These are phyloP conservation scores for Boeremia lycopersici DNA, from an alignment of 2,329 filamentous ascomycete genomes.

Conservation along the genomic window DNA sequence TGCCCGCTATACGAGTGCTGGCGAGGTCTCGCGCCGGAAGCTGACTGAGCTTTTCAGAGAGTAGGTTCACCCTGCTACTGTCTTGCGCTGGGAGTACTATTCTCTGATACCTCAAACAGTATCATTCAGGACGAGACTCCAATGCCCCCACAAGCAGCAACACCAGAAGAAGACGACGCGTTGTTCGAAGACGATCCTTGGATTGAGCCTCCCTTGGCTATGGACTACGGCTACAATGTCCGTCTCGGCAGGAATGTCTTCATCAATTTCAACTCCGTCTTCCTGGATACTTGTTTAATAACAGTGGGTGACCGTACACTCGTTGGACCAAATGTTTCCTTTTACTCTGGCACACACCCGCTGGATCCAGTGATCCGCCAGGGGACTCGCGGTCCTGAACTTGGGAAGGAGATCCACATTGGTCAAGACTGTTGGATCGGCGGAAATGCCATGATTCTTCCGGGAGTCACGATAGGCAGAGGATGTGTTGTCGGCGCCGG, in stretches of 20 bases:
- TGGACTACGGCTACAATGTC: constrained; percentile 81
- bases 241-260: constrained; percentile 73
- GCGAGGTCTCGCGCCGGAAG: constrained; percentile 64
- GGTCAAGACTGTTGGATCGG: constrained; percentile 70
- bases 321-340: constrained; percentile 76
- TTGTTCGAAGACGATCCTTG: constrained; percentile 70
- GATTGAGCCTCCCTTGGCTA: constrained; percentile 71
- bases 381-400: constrained; percentile 75
- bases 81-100: neutral
- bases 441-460: constrained; percentile 63
- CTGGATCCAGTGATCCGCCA: constrained; percentile 76
- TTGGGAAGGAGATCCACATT: constrained; percentile 73
- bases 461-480: constrained; percentile 78
- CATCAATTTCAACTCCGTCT: constrained; percentile 76
- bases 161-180: constrained; percentile 67
- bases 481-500: constrained; percentile 79
- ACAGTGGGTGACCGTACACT: constrained; percentile 78
- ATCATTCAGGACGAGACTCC: constrained; percentile 67
- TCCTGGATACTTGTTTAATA: constrained; percentile 78
- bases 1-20: constrained; percentile 67
- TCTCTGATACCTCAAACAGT: constrained; percentile 50
- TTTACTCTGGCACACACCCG: constrained; percentile 79
- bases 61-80: constrained; percentile 56
- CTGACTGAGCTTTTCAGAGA: constrained; percentile 72
- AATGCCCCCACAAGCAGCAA: constrained; percentile 64